These are phyloP conservation scores for Arthrobotrys iridis DNA, from an alignment of 2,329 filamentous ascomycete species.

Conservation along the genomic window DNA sequence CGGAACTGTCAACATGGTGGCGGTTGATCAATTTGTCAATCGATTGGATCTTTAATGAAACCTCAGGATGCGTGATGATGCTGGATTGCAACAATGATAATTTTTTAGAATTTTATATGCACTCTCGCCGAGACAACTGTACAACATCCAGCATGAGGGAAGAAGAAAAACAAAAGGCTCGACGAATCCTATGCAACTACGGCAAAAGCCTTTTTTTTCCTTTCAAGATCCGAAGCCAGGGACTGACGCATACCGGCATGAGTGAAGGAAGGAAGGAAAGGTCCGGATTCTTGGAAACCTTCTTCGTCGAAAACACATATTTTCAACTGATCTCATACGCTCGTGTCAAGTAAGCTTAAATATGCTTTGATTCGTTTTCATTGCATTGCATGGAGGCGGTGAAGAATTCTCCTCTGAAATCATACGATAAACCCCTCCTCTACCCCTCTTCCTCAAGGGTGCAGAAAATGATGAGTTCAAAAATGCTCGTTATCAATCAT, in stretches of 20 bases:
- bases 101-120: conserved; percentile 13
- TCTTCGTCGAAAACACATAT: conserved; percentile 5
- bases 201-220: conserved; percentile 6
- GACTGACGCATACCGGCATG: conserved; percentile 14
- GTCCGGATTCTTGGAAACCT: conserved; percentile 17
- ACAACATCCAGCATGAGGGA: conserved; percentile 19
- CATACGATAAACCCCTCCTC: conserved; percentile 22
- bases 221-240: conserved; percentile 12
- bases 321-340: conserved; percentile 12
- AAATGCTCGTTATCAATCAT: not conserved
- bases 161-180: no score
- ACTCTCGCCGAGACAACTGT: conserved; percentile 14
- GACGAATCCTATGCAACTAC: conserved; percentile 17
- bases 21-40: not conserved
- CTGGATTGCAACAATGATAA: not conserved
- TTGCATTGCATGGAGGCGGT: conserved; percentile 8
- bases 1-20: conserved; percentile 38
- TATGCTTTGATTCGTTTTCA: conserved; percentile 21
- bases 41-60: conserved; percentile 26
- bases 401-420: conserved; percentile 5
- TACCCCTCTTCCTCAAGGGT: not conserved
- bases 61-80: conserved; percentile 46
- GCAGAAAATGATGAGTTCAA: conserved; percentile 7
- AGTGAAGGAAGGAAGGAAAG: no score
- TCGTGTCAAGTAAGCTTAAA: conserved; percentile 16